phyloP scores from a whole-genome alignment of 73 alveolate species.

The Diophrys sp. region DNA sequence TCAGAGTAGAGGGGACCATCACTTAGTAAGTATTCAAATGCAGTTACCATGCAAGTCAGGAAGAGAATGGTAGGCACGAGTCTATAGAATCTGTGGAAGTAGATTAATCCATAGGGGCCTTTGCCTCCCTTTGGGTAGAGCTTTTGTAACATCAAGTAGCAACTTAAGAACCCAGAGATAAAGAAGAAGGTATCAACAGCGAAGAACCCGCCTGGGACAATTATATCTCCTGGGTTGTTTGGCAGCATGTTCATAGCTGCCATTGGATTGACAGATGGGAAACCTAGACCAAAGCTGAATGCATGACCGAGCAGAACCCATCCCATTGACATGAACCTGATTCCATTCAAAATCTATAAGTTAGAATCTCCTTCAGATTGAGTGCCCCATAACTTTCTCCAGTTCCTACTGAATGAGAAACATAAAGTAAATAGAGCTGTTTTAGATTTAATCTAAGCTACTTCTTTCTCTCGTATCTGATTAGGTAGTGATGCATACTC shows the following conservation, averaged over 20 bases:
- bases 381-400: not conserved
- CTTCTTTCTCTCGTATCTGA: not conserved
- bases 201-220: slow-evolving; percentile 18
- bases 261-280: not conserved
- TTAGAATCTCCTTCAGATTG: slow-evolving; percentile 3
- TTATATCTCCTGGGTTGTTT: not conserved
- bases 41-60: not conserved
- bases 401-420: slow-evolving; percentile 9
- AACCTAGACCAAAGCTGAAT: not conserved
- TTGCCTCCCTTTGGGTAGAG: slow-evolving; percentile 13
- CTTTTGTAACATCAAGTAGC: slow-evolving; percentile 18
- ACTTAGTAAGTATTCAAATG: not conserved
- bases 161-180: slow-evolving; percentile 31
- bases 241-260: not conserved
- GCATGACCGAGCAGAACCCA: slow-evolving; percentile 44
- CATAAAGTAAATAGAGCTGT: not conserved
- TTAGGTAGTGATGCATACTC: not conserved
- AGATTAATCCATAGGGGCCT: not conserved
- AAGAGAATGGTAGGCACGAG: not conserved
- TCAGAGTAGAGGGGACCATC: not conserved
- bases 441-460: not conserved
- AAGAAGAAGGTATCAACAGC: slow-evolving; percentile 47
- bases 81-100: slow-evolving; percentile 16
- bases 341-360: slow-evolving; percentile 26
- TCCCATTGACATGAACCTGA: slow-evolving; percentile 30